Evolutionary conservation across 2,329 filamentous ascomycete genomes (phyloP), one percentile per base, ranked within the genome.

Genomic region (Penicillium sp.): DNA sequence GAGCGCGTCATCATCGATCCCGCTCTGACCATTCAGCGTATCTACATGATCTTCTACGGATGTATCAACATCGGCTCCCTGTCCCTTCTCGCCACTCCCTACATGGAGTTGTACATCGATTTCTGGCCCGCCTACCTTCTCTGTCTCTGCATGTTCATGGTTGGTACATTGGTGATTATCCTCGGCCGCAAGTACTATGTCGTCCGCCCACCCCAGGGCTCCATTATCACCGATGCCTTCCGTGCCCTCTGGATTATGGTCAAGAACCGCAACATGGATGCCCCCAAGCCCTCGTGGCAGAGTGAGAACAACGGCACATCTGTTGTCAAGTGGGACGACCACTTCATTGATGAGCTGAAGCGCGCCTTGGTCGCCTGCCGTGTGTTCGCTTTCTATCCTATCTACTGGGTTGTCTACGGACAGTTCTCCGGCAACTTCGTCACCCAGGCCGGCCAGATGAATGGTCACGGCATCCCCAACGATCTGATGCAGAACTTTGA

Each of bases 401-500:
- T 86, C 62, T 88, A 84, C 76, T 88, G 84, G 83, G 78, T 89
- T 26, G 81, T 83, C 58, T 89, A 88, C 72, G 81, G 80, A 47
- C 87, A 90, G 65, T 84, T 89, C 73, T 83, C 82, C 49, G 82
- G 78, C 70, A 89, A 87, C 74, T 80, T 87, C 61, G 82, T 85
- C 61, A 84, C 84, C 11, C 87, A 90, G 70, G 81, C 80, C 48
- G 76, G 74, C n/a, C 78, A 78, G 57, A 83, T 84, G 87, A 64
- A 81, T 49, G 81, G 86, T 2, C 78, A 87, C 66, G 87, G 88
- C 30, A 81, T 90, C 3, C 89, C 89, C 65, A 92, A 92, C 76
- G 89, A 92, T 67, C 76, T 91, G 53, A 82, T 92, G 64, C 82
- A 85, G 69, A 91, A 91, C 74, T 77, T 92, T 38, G 86, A 91